phyloP scores from a whole-genome alignment of 331 rosid species.

The Spiraea crenata region DNA sequence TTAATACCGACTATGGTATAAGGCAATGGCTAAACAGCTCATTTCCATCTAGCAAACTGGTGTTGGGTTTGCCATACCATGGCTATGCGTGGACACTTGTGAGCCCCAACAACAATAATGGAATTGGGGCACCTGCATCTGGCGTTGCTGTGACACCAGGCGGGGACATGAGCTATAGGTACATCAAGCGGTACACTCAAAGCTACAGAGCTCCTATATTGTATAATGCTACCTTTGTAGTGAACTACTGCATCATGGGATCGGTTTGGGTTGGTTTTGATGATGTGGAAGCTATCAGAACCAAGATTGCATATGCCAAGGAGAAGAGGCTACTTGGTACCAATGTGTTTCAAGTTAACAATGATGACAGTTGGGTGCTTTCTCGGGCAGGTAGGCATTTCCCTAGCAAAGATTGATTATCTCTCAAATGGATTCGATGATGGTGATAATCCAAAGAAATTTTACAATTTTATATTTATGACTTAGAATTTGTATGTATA shows the following conservation, averaged over 20 bases:
- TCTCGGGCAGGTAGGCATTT: slow-evolving; percentile 40
- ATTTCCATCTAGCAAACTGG: slow-evolving; percentile 39
- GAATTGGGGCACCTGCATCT: slow-evolving; percentile 25
- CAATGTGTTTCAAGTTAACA: slow-evolving; percentile 38
- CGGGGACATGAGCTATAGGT: slow-evolving; percentile 34
- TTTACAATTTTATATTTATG: too few relatives aligned
- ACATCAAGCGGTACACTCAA: slow-evolving; percentile 25
- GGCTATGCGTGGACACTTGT: slow-evolving; percentile 57
- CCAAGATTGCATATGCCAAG: slow-evolving; percentile 57
- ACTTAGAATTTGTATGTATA: neutral
- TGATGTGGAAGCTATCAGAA: slow-evolving; percentile 45
- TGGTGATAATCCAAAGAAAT: neutral
- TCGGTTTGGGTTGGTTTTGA: slow-evolving; percentile 52
- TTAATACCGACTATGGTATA: slow-evolving; percentile 42
- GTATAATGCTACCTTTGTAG: slow-evolving; percentile 39
- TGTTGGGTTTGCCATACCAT: slow-evolving; percentile 58
- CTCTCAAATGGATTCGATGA: too few relatives aligned
- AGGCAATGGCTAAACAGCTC: slow-evolving; percentile 46
- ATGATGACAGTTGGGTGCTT: slow-evolving; percentile 54
- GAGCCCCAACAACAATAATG: slow-evolving; percentile 20
- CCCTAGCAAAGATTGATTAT: too few relatives aligned
- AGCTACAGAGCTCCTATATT: slow-evolving; percentile 20
- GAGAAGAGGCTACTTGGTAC: slow-evolving; percentile 54
- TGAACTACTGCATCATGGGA: slow-evolving; percentile 31
- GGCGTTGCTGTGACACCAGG: slow-evolving; percentile 26